phyloP scores from a whole-genome alignment of 1,284 basidiomycete species.

The Phlebopus sp. region DNA sequence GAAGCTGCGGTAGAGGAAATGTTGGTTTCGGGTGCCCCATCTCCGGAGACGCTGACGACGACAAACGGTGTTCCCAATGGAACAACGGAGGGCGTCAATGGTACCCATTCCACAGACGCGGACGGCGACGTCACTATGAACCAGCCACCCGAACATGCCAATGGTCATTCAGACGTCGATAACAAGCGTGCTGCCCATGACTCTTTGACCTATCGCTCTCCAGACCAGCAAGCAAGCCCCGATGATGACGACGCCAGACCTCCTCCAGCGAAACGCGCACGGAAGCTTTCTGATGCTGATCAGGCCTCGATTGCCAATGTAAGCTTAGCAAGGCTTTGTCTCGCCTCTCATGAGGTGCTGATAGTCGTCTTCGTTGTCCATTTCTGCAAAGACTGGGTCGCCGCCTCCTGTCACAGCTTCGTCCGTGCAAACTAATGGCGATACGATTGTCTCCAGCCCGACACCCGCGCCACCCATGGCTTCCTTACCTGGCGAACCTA shows the following conservation, averaged over 20 bases:
- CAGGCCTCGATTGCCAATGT: conserved; percentile 60
- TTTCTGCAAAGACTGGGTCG: conserved; percentile 63
- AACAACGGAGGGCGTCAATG: conserved; percentile 21
- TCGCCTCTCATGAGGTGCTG: conserved; percentile 53
- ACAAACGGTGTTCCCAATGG: conserved; percentile 14
- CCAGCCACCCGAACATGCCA: conserved; percentile 35
- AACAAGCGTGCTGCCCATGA: conserved; percentile 28
- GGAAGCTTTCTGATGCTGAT: conserved; percentile 54
- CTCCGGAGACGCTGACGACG: conserved; percentile 8
- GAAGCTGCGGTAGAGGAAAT: conserved; percentile 20
- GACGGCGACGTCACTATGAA: conserved; percentile 53
- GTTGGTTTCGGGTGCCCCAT: conserved; percentile 15
- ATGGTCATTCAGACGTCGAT: conserved; percentile 31
- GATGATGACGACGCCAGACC: conserved; percentile 58
- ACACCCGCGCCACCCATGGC: conserved; percentile 39
- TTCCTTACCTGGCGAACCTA: conserved; percentile 38
- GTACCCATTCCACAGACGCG: conserved; percentile 19
- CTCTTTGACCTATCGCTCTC: conserved; percentile 34
- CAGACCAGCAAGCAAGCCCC: conserved; percentile 17
- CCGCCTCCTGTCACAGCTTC: conserved; percentile 55
- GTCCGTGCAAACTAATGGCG: conserved; percentile 35
- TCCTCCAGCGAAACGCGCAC: conserved; percentile 67
- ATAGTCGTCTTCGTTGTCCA: conserved; percentile 35
- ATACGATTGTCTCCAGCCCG: conserved; percentile 32
- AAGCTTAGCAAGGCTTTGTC: conserved; percentile 44